phyloP scores from a whole-genome alignment of 176 grass and related monocot species.

The Oryza meridionalis region DNA sequence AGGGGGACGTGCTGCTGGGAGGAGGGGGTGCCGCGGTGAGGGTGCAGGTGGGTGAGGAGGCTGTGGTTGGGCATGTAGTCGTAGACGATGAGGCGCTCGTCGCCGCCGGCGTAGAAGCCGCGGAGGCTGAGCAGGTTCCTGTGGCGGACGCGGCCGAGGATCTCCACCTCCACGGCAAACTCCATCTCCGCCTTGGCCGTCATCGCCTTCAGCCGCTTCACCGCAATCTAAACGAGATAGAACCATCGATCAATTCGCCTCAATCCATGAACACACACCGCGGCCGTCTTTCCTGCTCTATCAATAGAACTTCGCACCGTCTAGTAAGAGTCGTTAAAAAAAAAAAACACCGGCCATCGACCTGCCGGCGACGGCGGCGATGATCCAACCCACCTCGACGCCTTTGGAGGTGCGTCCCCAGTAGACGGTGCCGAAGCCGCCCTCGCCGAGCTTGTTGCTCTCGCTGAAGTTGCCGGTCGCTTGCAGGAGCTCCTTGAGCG shows the following conservation, averaged over 20 bases:
- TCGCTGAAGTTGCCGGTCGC: conserved; percentile 76
- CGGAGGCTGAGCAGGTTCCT: conserved; percentile 71
- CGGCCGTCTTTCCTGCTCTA: no score
- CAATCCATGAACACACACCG: neutral
- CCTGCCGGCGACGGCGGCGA: neutral
- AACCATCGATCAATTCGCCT: no score
- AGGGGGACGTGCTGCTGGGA: conserved; percentile 48
- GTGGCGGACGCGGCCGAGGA: conserved; percentile 68
- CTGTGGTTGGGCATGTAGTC: conserved; percentile 94
- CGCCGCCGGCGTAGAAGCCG: conserved; percentile 68
- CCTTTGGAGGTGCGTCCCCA: conserved; percentile 63
- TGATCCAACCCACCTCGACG: conserved; percentile 45
- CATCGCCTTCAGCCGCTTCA: conserved; percentile 76
- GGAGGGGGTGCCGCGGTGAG: conserved; percentile 42
- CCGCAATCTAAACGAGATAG: conserved; percentile 51
- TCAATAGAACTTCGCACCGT: no score
- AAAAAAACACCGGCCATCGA: no score
- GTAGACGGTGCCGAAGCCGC: conserved; percentile 79
- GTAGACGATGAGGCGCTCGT: conserved; percentile 80
- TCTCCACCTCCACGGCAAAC: conserved; percentile 85
- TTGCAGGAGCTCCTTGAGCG: conserved; percentile 63
- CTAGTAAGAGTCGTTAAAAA: no score
- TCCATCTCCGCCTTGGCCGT: conserved; percentile 80
- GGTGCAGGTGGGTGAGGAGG: conserved; percentile 65
- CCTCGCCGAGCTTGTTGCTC: conserved; percentile 70